These are phyloP conservation scores for Candida gigantensis DNA, from an alignment of 1,139 yeast genomes.

Conservation along the genomic window DNA sequence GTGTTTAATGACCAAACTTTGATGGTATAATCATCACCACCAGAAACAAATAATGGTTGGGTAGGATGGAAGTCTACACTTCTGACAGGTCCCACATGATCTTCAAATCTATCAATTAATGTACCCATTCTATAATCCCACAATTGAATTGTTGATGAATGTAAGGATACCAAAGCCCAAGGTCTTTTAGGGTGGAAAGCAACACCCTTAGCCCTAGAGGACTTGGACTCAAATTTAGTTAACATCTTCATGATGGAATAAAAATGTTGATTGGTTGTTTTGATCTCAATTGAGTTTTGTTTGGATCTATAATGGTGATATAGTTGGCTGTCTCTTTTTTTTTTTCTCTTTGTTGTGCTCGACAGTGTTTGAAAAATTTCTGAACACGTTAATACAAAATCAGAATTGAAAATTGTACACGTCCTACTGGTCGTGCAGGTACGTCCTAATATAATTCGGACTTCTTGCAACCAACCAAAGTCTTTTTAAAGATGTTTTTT, in stretches of 20 bases:
- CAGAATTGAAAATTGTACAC: too few relatives aligned
- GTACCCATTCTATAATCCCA: slow-evolving; percentile 99
- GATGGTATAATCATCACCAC: slow-evolving; percentile 95
- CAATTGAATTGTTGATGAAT: slow-evolving; percentile 91
- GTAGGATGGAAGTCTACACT: slow-evolving; percentile 96
- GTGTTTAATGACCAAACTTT: slow-evolving; percentile 96
- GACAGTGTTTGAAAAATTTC: slow-evolving; percentile 6
- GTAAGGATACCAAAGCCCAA: slow-evolving; percentile 93
- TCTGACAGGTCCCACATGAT: slow-evolving; percentile 97
- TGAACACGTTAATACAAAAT: slow-evolving; percentile 5
- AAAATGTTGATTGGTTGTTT: too few relatives aligned
- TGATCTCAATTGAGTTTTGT: slow-evolving; percentile 4
- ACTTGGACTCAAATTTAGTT: slow-evolving; percentile 97
- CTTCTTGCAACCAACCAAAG: too few relatives aligned
- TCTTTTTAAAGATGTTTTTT: too few relatives aligned
- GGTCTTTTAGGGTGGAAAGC: slow-evolving; percentile 98
- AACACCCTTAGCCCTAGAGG: slow-evolving; percentile 97
- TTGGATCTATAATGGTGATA: too few relatives aligned
- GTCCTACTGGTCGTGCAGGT: too few relatives aligned
- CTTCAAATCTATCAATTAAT: slow-evolving; percentile 92
- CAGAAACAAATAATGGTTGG: slow-evolving; percentile 94
- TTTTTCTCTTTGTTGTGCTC: too few relatives aligned
- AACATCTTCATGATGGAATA: slow-evolving; percentile 89
- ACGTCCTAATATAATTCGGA: too few relatives aligned
- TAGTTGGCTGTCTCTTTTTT: too few relatives aligned